Evolutionary conservation across 2,329 filamentous ascomycete genomes (phyloP), one percentile per base, ranked within the genome.

Genomic region (Fusarium ambrosium): DNA sequence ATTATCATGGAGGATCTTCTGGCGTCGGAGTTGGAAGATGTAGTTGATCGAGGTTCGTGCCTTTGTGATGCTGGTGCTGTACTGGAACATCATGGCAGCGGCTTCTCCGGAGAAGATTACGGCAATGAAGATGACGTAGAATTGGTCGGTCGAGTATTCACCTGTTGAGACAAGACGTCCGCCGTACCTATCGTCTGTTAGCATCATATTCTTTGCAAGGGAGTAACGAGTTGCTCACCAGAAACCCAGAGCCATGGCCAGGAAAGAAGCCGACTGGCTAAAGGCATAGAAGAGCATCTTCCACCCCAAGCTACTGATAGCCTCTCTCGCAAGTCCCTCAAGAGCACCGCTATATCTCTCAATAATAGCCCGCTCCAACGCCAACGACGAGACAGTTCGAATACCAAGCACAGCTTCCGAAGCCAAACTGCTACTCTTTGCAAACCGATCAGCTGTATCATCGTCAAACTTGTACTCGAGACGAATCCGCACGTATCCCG

Each of bases 61-160:
- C 73, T 88, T 88, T 63, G 86, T 89, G 63, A 91, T 84, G 71
- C 85, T 88, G 5, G 87, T 87, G 3, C 84, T 84, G 72, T 87
- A 86, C 55, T 87, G 82, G 74, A 87, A 87, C n/a, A 87, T 72
- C 45, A 78, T 71, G 4, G 83, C 82, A 4, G 85, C 81, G 6
- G 84, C 81, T 81, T 87, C 82, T 5, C 82, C 84, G 0, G 84
- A 84, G 69, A 85, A 88, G 24, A 89, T 80, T 18, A 88, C 81
- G 22, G 87, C 85, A 66, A 88, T 85, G 76, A 89, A 89, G 36
- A 88, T 84, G 39, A 85, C 81, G 74, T 89, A 89, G 78, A 89
- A 89, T 55, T 87, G 82, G 4, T 81, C 77, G 0, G 83, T 79
- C 2, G 81, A 81, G 73, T 89, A 89, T 72, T 89, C 87, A n/a